Evolutionary conservation across 2,329 filamentous ascomycete species (phyloP).

Genomic region (Cryphonectria naterciae): DNA sequence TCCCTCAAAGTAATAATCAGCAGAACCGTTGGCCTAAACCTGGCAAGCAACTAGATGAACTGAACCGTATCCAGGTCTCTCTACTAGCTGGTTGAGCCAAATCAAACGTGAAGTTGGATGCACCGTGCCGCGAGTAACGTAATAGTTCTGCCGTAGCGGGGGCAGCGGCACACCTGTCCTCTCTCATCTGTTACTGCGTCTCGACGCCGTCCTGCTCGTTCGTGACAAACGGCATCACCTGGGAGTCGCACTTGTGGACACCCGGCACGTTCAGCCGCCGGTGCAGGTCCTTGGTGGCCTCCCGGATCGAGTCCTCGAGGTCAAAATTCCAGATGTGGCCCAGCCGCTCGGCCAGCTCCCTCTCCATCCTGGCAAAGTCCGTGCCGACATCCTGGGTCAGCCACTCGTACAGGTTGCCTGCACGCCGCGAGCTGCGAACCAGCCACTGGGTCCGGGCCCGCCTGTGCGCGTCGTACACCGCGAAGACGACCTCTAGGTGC

Average conservation of each 20-base stretch:
- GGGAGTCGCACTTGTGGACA: constrained; percentile 18
- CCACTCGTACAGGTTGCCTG: constrained; percentile 50
- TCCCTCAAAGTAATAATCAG: background rate
- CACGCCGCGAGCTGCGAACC: constrained; percentile 53
- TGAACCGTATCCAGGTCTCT: background rate
- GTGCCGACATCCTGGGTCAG: constrained; percentile 42
- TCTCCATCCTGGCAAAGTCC: constrained; percentile 42
- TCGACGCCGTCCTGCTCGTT: constrained; percentile 25
- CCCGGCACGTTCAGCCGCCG: constrained; percentile 23
- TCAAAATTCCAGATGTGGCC: constrained; percentile 26
- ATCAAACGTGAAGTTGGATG: background rate
- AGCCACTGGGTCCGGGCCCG: constrained; percentile 53
- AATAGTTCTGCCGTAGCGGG: background rate
- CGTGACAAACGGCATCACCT: constrained; percentile 26
- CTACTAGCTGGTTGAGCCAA: background rate
- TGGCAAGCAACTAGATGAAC: background rate
- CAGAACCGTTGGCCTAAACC: background rate
- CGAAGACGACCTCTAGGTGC: constrained; percentile 50
- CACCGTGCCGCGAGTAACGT: background rate
- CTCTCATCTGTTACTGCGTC: constrained; percentile 2
- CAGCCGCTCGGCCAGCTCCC: constrained; percentile 29
- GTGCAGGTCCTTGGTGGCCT: constrained; percentile 24
- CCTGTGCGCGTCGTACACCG: constrained; percentile 54
- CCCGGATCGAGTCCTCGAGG: constrained; percentile 20
- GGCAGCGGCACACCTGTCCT: background rate